Conservation (phyloP, 2,329 filamentous ascomycete species). For the Peltaster fructicola region DNA sequence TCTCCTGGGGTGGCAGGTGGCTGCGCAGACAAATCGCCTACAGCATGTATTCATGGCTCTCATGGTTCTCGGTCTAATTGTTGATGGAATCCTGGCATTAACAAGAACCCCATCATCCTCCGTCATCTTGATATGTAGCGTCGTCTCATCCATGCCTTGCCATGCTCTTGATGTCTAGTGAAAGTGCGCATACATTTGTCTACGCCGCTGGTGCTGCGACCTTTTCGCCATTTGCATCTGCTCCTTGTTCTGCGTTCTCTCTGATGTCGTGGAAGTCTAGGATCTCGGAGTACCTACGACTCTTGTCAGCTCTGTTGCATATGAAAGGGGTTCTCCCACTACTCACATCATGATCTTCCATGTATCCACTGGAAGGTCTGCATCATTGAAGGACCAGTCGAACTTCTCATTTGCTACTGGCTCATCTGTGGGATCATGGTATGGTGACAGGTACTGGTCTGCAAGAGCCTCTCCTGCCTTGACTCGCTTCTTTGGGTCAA, state of each 20-base stretch:
- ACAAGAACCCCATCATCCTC: too few species aligned
- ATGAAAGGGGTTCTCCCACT: neutral
- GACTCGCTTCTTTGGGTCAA: slow-evolving; percentile 92
- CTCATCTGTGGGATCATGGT: slow-evolving; percentile 95
- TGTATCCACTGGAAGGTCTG: slow-evolving; percentile 91
- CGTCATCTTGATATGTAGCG: too few species aligned
- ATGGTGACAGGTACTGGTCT: slow-evolving; percentile 86
- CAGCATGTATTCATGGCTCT: too few species aligned
- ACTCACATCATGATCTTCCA: slow-evolving; percentile 99
- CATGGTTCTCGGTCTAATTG: too few species aligned
- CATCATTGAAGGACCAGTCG: slow-evolving; percentile 99
- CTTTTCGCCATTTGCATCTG: slow-evolving; percentile 32
- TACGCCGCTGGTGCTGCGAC: too few species aligned
- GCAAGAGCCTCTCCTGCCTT: slow-evolving; percentile 70
- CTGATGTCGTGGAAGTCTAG: slow-evolving; percentile 95
- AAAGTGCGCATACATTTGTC: too few species aligned
- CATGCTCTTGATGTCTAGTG: too few species aligned
- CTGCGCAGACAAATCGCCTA: too few species aligned
- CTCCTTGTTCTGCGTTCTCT: too few species aligned
- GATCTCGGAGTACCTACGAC: slow-evolving; percentile 88
- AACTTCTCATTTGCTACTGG: slow-evolving; percentile 94
- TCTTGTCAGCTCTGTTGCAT: slow-evolving; percentile 1
- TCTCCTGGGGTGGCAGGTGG: too few species aligned
- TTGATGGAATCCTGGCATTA: too few species aligned
- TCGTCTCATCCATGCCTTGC: too few species aligned